These are phyloP conservation scores for Pichia heedii DNA, from an alignment of 805 yeast genomes.

Conservation along the genomic window DNA sequence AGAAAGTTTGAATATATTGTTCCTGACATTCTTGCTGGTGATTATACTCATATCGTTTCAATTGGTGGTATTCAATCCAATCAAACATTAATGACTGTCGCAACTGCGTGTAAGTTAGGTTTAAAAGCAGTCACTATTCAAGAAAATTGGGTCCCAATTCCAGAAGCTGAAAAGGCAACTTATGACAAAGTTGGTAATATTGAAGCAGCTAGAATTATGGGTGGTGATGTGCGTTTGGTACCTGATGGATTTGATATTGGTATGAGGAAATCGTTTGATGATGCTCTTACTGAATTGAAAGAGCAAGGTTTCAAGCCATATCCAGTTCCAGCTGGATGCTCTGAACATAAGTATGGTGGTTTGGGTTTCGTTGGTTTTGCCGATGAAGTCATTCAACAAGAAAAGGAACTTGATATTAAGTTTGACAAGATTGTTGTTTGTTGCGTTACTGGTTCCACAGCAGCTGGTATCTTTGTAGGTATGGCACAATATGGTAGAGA, in stretches of 20 bases:
- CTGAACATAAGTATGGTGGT: slow-evolving; percentile 30
- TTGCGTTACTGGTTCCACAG: slow-evolving; percentile 29
- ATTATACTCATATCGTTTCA: slow-evolving; percentile 28
- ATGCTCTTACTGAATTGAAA: slow-evolving; percentile 22
- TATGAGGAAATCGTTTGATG: slow-evolving; percentile 28
- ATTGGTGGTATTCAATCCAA: slow-evolving; percentile 30
- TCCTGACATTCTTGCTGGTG: slow-evolving; percentile 27
- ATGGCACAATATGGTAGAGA: slow-evolving; percentile 29
- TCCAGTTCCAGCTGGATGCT: slow-evolving; percentile 31
- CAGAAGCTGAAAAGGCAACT: slow-evolving; percentile 22
- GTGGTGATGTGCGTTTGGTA: slow-evolving; percentile 29
- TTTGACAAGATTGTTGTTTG: slow-evolving; percentile 29
- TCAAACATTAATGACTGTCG: slow-evolving; percentile 30
- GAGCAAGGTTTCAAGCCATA: slow-evolving; percentile 27
- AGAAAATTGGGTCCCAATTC: slow-evolving; percentile 30
- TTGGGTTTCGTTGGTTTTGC: slow-evolving; percentile 30
- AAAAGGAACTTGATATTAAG: slow-evolving; percentile 26
- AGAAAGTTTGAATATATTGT: slow-evolving; percentile 28
- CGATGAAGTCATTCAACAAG: slow-evolving; percentile 28
- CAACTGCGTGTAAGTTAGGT: slow-evolving; percentile 30
- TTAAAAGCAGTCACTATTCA: slow-evolving; percentile 29
- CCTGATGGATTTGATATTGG: slow-evolving; percentile 30
- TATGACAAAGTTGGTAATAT: slow-evolving; percentile 30
- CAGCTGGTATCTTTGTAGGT: slow-evolving; percentile 29
- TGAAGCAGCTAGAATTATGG: slow-evolving; percentile 29